These are phyloP conservation scores for Geotrichum siamense DNA, from an alignment of 1,139 yeast genomes.

Conservation along the genomic window DNA sequence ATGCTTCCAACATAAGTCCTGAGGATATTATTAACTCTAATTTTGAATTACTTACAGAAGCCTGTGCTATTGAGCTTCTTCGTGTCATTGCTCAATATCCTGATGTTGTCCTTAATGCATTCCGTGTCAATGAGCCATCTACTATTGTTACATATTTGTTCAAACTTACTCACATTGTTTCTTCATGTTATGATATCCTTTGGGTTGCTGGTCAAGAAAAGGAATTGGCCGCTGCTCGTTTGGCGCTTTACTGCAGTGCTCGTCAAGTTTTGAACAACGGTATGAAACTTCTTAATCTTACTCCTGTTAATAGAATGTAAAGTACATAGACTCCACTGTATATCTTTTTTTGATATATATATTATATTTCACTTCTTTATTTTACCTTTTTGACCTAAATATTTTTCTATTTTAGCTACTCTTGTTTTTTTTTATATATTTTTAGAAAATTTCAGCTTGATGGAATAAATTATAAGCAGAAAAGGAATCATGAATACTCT, in stretches of 20 bases:
- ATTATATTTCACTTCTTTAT: background rate
- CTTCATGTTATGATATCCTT: slow-evolving; percentile 88
- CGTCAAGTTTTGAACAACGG: slow-evolving; percentile 88
- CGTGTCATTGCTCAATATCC: slow-evolving; percentile 88
- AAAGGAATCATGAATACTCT: no score
- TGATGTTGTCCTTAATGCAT: slow-evolving; percentile 77
- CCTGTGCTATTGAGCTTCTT: slow-evolving; percentile 63
- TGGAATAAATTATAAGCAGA: no score
- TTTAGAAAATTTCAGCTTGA: no score
- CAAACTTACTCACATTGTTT: slow-evolving; percentile 85
- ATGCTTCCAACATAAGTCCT: slow-evolving; percentile 41
- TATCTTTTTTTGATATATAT: background rate
- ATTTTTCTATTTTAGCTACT: no score
- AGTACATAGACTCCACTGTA: background rate
- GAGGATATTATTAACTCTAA: slow-evolving; percentile 53
- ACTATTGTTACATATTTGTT: slow-evolving; percentile 91
- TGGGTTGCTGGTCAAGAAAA: slow-evolving; percentile 97
- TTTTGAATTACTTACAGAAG: slow-evolving; percentile 64
- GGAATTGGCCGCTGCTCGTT: slow-evolving; percentile 82
- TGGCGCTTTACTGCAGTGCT: slow-evolving; percentile 87
- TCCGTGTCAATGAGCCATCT: slow-evolving; percentile 84
- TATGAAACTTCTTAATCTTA: slow-evolving; percentile 82
- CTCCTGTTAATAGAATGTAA: slow-evolving; percentile 98
- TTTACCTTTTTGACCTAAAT: background rate
- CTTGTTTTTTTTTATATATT: no score